These are phyloP conservation scores for Colletotrichum aenigma DNA, from an alignment of 2,329 filamentous ascomycete species.

Conservation along the genomic window DNA sequence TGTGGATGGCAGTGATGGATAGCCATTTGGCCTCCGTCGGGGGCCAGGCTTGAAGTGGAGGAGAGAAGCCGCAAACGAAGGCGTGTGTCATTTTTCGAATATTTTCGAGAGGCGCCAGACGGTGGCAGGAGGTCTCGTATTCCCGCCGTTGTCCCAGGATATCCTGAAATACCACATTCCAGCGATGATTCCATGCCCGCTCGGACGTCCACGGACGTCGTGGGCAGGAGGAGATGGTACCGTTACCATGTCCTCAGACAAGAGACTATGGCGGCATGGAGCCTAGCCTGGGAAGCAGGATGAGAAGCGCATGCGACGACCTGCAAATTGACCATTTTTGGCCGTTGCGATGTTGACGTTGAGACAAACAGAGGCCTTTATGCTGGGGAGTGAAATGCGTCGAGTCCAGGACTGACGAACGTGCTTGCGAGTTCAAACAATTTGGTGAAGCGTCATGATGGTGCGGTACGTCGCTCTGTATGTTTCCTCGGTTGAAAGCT, in stretches of 20 bases:
- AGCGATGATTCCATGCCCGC: neutral
- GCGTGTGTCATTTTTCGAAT: neutral
- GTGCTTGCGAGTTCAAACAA: neutral
- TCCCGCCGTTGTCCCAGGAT: slow-evolving; percentile 1
- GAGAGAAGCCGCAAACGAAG: neutral
- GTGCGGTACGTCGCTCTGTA: neutral
- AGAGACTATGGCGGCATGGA: neutral
- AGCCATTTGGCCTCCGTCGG: neutral
- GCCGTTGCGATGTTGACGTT: neutral
- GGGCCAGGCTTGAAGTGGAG: neutral
- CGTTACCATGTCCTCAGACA: neutral
- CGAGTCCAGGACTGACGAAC: neutral
- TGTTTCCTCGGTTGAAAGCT: neutral
- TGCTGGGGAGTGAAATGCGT: neutral
- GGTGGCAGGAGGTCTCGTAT: neutral
- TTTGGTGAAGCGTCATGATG: neutral
- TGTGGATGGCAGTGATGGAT: neutral
- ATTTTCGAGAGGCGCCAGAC: neutral
- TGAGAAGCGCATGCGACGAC: neutral
- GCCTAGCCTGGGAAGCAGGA: neutral
- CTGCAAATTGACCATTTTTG: neutral
- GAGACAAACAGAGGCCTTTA: neutral
- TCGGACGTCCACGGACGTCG: slow-evolving; percentile 14
- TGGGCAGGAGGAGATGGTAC: neutral
- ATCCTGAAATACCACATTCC: slow-evolving; percentile 3